Evolutionary conservation across 768 basidiomycete species (phyloP), one percentile per base, ranked within the genome.

Genomic region (Rossbeevera mucosa): DNA sequence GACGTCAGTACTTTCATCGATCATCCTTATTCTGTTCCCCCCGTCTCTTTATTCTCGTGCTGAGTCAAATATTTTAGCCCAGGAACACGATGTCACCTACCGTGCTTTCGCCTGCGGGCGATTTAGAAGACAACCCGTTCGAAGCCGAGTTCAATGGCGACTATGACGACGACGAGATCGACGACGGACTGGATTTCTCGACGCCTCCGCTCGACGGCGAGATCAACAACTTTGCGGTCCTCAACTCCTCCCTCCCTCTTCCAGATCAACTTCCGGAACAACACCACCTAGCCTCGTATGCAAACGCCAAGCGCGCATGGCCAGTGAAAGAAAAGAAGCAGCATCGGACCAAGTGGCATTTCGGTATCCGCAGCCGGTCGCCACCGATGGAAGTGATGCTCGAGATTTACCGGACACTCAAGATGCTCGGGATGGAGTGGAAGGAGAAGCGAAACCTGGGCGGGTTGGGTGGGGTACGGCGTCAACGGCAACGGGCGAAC

Each of bases 311-410:
- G 64, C 65, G 64, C n/a, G 31, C 58, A 64, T 80, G 40, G 75
- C 77, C 33, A 67, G 49, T 71, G 70, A 83, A 83, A 63, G 76
- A 77, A 61, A 82, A 84, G 74, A 88, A 85, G 65, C 80, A 82
- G 50, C 83, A 86, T 54, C 83, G 87, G 55, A 88, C 88, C 14
- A 87, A 92, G 57, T 98, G 96, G 96, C 96, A 99, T 67, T 99
- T 97, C 64, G 96, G 96, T 7, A 98, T 99, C 36, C 80, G 96
- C 28, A 94, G 91, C 60, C 79, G 94, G 53, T 88, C 85, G 52
- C 91, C 94, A 28, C 96, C 94, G 20, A 95, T 98, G 91, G 96
- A 99, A 69, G 95, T 99, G 21, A 97, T 99, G 94, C 73, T 96
- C 22, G 95, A 97, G 78, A 96, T 99, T 47, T 98, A 99, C 71